Evolutionary conservation across 768 basidiomycete genomes (phyloP).

Genomic region (Agaricus sinodeliciosus): DNA sequence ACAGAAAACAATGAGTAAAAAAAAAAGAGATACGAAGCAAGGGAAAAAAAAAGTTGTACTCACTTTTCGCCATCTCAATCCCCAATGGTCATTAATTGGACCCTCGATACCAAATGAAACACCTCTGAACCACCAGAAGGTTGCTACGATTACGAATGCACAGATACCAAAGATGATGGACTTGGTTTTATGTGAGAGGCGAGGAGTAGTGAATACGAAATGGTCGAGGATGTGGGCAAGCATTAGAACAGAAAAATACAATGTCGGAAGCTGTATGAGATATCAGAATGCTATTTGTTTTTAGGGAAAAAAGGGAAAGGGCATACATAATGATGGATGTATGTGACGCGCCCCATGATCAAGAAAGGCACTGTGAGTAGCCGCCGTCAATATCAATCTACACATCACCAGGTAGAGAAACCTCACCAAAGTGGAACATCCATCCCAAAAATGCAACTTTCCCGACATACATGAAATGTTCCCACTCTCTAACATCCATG

Average conservation of each 20-base stretch:
- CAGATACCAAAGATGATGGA: slow-evolving; percentile 61
- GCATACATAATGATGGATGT: slow-evolving; percentile 92
- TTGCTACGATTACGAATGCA: slow-evolving; percentile 53
- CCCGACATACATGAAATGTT: slow-evolving; percentile 87
- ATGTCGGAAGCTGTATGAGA: slow-evolving; percentile 68
- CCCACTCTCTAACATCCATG: slow-evolving; percentile 94
- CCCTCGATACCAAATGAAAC: slow-evolving; percentile 92
- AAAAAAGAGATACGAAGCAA: neutral
- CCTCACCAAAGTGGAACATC: slow-evolving; percentile 83
- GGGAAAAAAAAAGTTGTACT: slow-evolving; percentile 14
- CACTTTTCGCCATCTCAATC: slow-evolving; percentile 71
- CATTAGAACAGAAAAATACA: slow-evolving; percentile 97
- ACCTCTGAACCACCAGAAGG: slow-evolving; percentile 94
- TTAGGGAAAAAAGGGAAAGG: neutral
- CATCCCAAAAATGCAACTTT: slow-evolving; percentile 92
- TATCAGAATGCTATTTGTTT: neutral
- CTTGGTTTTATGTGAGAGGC: slow-evolving; percentile 60
- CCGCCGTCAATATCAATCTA: slow-evolving; percentile 3
- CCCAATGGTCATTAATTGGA: slow-evolving; percentile 72
- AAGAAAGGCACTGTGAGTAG: slow-evolving; percentile 76
- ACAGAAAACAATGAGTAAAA: neutral
- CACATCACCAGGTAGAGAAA: neutral
- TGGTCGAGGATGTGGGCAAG: slow-evolving; percentile 88
- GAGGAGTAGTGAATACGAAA: slow-evolving; percentile 76
- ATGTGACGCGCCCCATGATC: slow-evolving; percentile 96